Base-by-base conservation (phyloP, 2,329 filamentous ascomycete species). In the Fusarium sacchari region DNA sequence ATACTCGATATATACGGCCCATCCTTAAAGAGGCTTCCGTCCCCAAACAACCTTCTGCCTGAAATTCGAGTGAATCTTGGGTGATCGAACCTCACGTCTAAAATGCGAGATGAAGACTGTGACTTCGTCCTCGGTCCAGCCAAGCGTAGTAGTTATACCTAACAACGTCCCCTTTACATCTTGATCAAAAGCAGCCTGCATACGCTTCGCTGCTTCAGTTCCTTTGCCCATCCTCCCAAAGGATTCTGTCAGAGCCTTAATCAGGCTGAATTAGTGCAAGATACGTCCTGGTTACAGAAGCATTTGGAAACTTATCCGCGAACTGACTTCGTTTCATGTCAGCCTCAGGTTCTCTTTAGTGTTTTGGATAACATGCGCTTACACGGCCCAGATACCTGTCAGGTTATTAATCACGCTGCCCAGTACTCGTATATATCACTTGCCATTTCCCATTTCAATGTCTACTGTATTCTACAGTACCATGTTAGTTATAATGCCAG, bases 341-440 rank as follows among this genome's bases (percentile, higher is more conserved):
- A 69, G 37, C 49, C n/a, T 7, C 7, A n/a, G 14, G 14, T n/a
- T n/a, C 3, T 10, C 14, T n/a, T 10, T 8, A 9, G 13, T 42
- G 4, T 10, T 7, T 15, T n/a, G 7, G 7, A 40, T n/a, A 10
- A 7, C 4, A 7, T 26, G 6, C 9, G 24, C 24, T 26, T 42
- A 69, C 67, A 69, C 53, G 1, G 65, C 67, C 65, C 67, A 69
- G 12, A 69, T 64, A 0, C 57, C 56, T 61, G 6, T 12, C 12
- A 2, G 0, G 12, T n/a, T 18, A 10, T 59, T 5, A 36, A 10
- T 7, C 1, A 24, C 1, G 3, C 6, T 8, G 4, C 4, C 1
- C 1, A 5, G 5, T n/a, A 5, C 6, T 30, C 1, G 1, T 1
- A 8, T 6, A 7, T 7, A 3, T 0, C 28, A 39, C 55, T 18